A percentile compares a stretch with the other conserved stretches of the same genome.
phyloP scores from a whole-genome alignment of 345 rosid genomes.

The Camelina laxa region DNA sequence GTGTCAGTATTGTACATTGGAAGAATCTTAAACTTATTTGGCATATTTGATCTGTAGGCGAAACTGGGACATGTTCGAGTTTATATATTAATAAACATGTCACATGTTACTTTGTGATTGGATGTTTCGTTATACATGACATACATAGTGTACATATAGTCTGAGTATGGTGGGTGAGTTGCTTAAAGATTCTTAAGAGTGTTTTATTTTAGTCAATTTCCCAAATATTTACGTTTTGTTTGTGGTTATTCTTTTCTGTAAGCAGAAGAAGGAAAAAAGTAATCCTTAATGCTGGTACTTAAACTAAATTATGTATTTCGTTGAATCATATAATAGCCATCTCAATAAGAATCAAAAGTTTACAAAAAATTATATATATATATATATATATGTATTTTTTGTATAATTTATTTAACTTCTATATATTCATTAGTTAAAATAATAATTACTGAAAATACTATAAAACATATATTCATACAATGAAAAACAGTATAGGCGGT shows the following conservation, averaged over 20 bases:
- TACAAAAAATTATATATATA: background rate
- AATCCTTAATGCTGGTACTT: background rate
- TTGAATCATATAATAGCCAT: too few relatives aligned
- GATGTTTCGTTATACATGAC: slow-evolving; percentile 9
- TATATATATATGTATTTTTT: background rate
- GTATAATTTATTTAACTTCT: background rate
- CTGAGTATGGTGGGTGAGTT: background rate
- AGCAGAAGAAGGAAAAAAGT: background rate
- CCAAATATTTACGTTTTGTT: background rate
- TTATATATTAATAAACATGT: slow-evolving; percentile 6
- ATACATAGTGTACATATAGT: background rate
- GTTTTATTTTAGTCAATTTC: background rate
- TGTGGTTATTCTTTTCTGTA: background rate
- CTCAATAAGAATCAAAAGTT: background rate
- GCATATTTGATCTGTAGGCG: slow-evolving; percentile 29
- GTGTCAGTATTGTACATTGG: slow-evolving; percentile 2
- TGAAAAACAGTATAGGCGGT: too few relatives aligned
- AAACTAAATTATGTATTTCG: background rate
- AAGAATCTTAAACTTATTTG: background rate
- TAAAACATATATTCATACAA: too few relatives aligned
- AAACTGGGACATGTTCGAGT: slow-evolving; percentile 20
- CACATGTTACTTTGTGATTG: slow-evolving; percentile 1
- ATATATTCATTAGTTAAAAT: background rate
- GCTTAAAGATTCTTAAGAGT: background rate
- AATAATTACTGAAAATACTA: too few relatives aligned